A percentile compares a stretch with the other conserved stretches of the same genome.
phyloP scores from a whole-genome alignment of 2,329 filamentous ascomycete genomes.

The Penicillium sp. region DNA sequence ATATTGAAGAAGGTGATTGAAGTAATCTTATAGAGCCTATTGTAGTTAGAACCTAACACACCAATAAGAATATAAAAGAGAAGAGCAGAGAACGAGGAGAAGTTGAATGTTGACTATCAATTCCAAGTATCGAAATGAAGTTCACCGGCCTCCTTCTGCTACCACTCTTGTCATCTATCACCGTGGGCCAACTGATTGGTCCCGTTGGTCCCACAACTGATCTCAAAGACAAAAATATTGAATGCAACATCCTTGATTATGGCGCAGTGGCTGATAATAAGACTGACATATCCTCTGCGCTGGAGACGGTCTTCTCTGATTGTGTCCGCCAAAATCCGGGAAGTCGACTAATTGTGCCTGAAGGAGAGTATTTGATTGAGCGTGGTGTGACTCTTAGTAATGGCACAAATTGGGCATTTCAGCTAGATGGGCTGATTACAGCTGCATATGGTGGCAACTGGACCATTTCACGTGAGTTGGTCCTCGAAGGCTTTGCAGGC shows the following conservation, averaged over 20 bases:
- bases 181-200: conserved; percentile 9
- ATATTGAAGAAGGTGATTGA: too few species aligned
- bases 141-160: background rate
- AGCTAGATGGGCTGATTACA: conserved; percentile 36
- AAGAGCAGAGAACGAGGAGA: background rate
- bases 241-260: conserved; percentile 17
- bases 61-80: background rate
- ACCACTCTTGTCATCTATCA: background rate
- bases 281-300: conserved; percentile 10
- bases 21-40: too few species aligned
- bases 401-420: conserved; percentile 37
- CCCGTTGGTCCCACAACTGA: conserved; percentile 12
- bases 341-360: conserved; percentile 28
- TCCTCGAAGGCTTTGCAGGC: conserved; percentile 32
- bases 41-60: too few species aligned
- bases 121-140: background rate
- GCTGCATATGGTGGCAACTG: conserved; percentile 31
- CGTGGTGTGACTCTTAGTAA: conserved; percentile 29
- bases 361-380: conserved; percentile 30
- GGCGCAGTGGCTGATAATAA: conserved; percentile 13
- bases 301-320: conserved; percentile 23
- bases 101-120: background rate
- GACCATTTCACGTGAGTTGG: conserved; percentile 28
- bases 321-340: conserved; percentile 16
- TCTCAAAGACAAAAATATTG: conserved; percentile 6